Conservation (phyloP, 139 green algal species). For the Nannochloris sp. region DNA sequence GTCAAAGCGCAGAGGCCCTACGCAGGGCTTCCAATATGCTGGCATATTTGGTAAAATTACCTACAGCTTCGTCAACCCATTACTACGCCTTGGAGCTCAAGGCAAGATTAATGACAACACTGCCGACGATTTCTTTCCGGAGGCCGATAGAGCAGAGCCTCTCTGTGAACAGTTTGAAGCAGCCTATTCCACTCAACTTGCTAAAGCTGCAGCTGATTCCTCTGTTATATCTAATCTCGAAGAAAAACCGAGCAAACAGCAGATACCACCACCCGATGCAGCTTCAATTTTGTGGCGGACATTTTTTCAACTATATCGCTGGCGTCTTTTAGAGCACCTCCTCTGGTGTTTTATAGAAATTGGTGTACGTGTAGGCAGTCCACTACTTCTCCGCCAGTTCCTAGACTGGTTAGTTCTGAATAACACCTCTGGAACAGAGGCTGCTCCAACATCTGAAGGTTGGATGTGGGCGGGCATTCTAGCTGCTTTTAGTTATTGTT, state of each 20-base stretch:
- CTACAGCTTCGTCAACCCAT: constrained; percentile 42
- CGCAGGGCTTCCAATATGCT: not conserved
- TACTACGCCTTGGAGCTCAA: constrained; percentile 30
- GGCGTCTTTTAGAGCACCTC: constrained; percentile 32
- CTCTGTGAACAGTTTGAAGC: constrained; percentile 41
- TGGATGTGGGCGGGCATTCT: constrained; percentile 63
- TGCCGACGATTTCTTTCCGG: constrained; percentile 6
- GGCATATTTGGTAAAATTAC: constrained; percentile 10
- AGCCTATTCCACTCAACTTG: constrained; percentile 15
- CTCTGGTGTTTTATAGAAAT: constrained; percentile 46
- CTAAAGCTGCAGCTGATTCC: not conserved
- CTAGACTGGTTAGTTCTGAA: constrained; percentile 47
- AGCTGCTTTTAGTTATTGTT: constrained; percentile 32
- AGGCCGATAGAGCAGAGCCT: constrained; percentile 11
- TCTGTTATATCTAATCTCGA: not conserved
- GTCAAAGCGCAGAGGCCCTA: no score
- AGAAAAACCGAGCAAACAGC: not conserved
- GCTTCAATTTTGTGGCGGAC: constrained; percentile 25
- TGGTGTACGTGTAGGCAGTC: constrained; percentile 39
- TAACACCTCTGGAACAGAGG: not conserved
- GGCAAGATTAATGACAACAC: constrained; percentile 15
- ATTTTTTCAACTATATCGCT: constrained; percentile 40
- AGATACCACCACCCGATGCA: not conserved
- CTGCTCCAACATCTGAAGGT: constrained; percentile 35
- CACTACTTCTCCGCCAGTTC: constrained; percentile 62